Conservation (phyloP, 2,329 filamentous ascomycete species). For the Colletotrichum lentis region DNA sequence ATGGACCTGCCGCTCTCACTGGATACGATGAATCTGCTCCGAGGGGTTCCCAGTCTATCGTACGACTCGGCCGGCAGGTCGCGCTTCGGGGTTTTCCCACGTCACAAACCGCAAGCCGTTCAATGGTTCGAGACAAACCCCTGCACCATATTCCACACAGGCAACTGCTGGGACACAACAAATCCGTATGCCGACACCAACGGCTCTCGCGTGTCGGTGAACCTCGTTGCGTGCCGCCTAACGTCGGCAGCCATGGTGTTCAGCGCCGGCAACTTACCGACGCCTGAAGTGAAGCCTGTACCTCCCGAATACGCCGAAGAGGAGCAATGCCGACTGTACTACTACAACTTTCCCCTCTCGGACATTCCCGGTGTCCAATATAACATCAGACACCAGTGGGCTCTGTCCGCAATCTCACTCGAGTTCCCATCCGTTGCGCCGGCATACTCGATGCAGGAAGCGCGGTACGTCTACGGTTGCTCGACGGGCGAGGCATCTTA, state of each 20-base stretch:
- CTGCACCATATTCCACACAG: constrained; percentile 77
- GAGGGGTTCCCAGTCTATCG: constrained; percentile 63
- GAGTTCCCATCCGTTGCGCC: constrained; percentile 72
- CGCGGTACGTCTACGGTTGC: constrained; percentile 73
- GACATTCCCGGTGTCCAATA: constrained; percentile 36
- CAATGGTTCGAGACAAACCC: constrained; percentile 74
- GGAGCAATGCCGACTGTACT: constrained; percentile 74
- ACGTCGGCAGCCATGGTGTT: constrained; percentile 73
- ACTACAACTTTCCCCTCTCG: constrained; percentile 67
- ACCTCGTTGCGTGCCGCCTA: constrained; percentile 72
- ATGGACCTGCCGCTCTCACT: constrained; percentile 74
- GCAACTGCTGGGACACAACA: constrained; percentile 71
- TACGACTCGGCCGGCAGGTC: constrained; percentile 67
- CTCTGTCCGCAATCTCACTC: constrained; percentile 69
- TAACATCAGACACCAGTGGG: constrained; percentile 68
- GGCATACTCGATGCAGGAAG: constrained; percentile 62
- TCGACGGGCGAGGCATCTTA: constrained; percentile 66
- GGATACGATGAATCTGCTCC: constrained; percentile 67
- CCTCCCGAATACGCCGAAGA: constrained; percentile 58
- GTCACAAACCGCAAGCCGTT: constrained; percentile 63
- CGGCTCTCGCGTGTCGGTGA: constrained; percentile 54
- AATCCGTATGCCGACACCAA: background rate
- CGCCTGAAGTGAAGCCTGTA: constrained; percentile 52
- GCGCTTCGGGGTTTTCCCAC: constrained; percentile 73
- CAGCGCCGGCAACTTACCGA: constrained; percentile 67